Base-by-base conservation (phyloP, 495 filamentous ascomycete genomes). In the Parathielavia appendiculata region DNA sequence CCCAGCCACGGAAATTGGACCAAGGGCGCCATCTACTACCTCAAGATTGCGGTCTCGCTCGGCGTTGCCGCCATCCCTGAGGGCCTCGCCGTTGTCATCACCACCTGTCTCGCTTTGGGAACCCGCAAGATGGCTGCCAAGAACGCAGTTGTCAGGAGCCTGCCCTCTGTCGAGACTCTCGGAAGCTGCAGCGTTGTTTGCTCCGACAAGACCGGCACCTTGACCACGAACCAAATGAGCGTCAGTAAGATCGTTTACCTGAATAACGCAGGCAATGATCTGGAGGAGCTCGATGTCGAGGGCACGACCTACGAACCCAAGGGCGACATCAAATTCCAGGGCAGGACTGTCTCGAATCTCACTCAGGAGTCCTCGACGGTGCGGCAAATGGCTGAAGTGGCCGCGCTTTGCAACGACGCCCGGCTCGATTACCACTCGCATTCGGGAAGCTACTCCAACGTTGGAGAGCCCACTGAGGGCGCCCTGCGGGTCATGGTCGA, bases 201-300 rank as follows among this genome's bases (percentile, higher is more conserved):
- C 76, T 99, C 95, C n/a, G 95, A 99, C 76, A 99, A 99, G 79
- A 99, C 95, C 1, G 95, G 95, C 61, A 99, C 95, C 22, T 75
- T 99, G 69, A 99, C 95, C 26, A 99, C 95, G 38, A 99, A 97
- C 75, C 91, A 99, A 74, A 99, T 99, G 95, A 97, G 93, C 67
- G 95, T 96, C 53, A 92, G 84, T 70, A 96, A 92, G 74, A 79
- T 97, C 41, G 88, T 96, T 32, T 89, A 89, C 68, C 76, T 99
- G 65, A 85, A 79, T 63, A 79, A 84, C 58, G 75, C 81, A 51
- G 91, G 90, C 39, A 80, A 77, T 49, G 86, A 83, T 43, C 73
- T 99, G 16, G 90, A 95, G 64, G 91, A 97, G 62, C 79, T 97
- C 36, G 85, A 91, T 60, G 85, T 99, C 38, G 87, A 97, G 72